phyloP scores from a whole-genome alignment of 495 filamentous ascomycete genomes.

The Neurospora africana region DNA sequence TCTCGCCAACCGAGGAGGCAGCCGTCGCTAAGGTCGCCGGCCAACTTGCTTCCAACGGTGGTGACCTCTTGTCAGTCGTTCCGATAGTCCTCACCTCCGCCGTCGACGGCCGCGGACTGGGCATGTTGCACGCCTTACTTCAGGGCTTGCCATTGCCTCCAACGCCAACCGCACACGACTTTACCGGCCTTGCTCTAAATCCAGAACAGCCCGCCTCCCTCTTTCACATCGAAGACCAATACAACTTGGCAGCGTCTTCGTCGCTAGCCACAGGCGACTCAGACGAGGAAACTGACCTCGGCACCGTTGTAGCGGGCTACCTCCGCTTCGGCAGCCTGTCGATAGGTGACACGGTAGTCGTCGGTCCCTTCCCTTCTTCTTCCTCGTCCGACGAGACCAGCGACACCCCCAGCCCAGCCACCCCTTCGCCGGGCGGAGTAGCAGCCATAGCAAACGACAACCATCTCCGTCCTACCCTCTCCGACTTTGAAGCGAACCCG shows the following conservation, averaged over 20 bases:
- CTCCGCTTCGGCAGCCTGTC: constrained; percentile 67
- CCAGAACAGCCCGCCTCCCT: constrained; percentile 44
- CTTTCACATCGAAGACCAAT: constrained; percentile 81
- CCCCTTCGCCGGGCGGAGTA: constrained; percentile 1
- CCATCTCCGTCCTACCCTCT: constrained; percentile 20
- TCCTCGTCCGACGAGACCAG: constrained; percentile 22
- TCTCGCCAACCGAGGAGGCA: constrained; percentile 35
- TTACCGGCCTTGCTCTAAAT: constrained; percentile 31
- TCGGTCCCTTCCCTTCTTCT: constrained; percentile 63
- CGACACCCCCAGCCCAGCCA: constrained; percentile 21
- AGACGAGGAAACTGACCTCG: constrained; percentile 27
- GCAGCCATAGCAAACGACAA: constrained; percentile 13
- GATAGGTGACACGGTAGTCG: constrained; percentile 64
- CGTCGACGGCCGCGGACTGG: constrained; percentile 73
- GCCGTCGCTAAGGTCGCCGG: constrained; percentile 41
- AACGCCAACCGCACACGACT: constrained; percentile 36
- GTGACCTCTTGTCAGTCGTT: constrained; percentile 46
- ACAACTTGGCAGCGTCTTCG: constrained; percentile 38
- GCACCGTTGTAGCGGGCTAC: constrained; percentile 68
- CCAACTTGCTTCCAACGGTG: constrained; percentile 27
- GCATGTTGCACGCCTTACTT: constrained; percentile 71
- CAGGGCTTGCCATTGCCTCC: constrained; percentile 63
- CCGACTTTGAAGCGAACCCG: constrained; percentile 26
- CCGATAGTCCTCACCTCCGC: constrained; percentile 86
- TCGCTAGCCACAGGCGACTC: constrained; percentile 29